A percentile compares a stretch with the other conserved stretches of the same genome.
These are phyloP conservation scores for Aphanomyces stellatus DNA, from an alignment of 352 stramenopile genomes.

Conservation along the genomic window DNA sequence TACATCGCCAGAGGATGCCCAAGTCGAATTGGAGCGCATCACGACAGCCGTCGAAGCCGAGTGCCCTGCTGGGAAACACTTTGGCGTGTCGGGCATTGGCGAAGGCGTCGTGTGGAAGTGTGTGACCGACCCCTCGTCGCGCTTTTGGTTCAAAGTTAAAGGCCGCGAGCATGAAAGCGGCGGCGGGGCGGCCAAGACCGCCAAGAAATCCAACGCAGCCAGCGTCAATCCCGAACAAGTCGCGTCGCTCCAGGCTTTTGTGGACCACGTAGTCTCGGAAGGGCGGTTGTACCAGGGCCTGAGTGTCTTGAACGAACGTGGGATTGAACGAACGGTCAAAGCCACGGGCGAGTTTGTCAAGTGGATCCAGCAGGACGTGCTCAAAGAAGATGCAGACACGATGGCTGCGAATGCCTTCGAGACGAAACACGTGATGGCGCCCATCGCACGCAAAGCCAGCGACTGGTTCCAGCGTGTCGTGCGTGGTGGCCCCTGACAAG, in stretches of 20 bases:
- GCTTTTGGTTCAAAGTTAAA: slow-evolving; percentile 18
- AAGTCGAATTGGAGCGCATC: background rate
- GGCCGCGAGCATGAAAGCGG: background rate
- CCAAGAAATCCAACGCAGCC: background rate
- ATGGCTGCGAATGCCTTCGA: slow-evolving; percentile 1
- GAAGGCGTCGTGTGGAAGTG: slow-evolving; percentile 18
- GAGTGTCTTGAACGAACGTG: background rate
- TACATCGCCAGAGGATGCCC: background rate
- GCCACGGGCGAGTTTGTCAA: background rate
- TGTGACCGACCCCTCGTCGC: background rate
- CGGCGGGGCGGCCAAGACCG: background rate
- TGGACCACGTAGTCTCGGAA: slow-evolving; percentile 2
- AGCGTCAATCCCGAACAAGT: background rate
- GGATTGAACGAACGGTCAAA: background rate
- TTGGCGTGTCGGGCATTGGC: slow-evolving; percentile 2
- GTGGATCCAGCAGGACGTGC: slow-evolving; percentile 4
- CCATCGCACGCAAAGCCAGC: slow-evolving; percentile 1
- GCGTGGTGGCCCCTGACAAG: no score
- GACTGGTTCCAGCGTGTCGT: background rate
- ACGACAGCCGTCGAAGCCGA: slow-evolving; percentile 3
- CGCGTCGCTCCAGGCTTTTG: background rate
- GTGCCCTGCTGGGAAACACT: background rate
- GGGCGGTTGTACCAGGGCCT: background rate
- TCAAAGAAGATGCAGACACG: slow-evolving; percentile 11
- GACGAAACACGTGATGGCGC: background rate